A percentile compares a stretch with the other conserved stretches of the same genome.
Evolutionary conservation across 2,329 filamentous ascomycete genomes (phyloP).

Genomic region (Botrytis fragariae): DNA sequence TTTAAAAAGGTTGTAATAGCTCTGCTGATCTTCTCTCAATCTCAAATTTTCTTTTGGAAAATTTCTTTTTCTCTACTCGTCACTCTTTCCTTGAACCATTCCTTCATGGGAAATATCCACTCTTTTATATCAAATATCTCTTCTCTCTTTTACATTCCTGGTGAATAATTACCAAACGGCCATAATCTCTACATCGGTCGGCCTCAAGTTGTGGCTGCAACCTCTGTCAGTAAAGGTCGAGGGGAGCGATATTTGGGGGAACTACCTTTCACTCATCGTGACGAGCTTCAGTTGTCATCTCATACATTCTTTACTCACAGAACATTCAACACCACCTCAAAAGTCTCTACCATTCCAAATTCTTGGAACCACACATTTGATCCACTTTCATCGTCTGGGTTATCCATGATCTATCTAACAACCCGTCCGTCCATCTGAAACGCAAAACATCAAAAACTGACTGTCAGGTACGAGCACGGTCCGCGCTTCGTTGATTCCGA

Average conservation of each 20-base stretch:
- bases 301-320: background rate
- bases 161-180: background rate
- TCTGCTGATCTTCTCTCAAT: background rate
- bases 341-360: background rate
- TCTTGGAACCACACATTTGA: background rate
- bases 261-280: background rate
- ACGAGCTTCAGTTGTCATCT: background rate
- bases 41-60: background rate
- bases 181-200: background rate
- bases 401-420: background rate
- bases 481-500: conserved; percentile 1
- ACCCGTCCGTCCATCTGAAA: background rate
- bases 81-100: background rate
- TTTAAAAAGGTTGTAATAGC: conserved; percentile 9
- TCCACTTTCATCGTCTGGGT: background rate
- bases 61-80: conserved; percentile 1
- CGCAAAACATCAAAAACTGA: background rate
- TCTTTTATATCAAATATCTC: background rate
- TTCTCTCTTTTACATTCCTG: background rate
- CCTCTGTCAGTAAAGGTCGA: background rate
- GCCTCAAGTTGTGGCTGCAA: conserved; percentile 1
- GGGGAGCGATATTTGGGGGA: background rate
- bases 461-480: background rate
- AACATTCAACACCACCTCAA: background rate
- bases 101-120: background rate